phyloP scores from a whole-genome alignment of 805 yeast species.

The Pichia californica region DNA sequence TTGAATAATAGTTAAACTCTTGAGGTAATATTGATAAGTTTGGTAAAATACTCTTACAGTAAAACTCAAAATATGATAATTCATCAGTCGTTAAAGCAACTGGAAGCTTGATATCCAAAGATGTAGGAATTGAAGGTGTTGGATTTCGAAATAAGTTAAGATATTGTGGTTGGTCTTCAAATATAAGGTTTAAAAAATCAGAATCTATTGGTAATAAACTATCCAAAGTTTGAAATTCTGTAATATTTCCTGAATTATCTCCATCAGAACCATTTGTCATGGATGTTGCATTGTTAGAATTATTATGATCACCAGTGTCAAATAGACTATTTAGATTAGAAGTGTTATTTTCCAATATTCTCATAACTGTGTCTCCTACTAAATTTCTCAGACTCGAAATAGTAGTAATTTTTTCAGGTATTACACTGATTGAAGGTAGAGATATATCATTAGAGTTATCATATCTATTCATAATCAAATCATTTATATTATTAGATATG shows the following conservation, averaged over 20 bases:
- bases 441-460: too few species aligned
- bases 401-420: conserved; percentile 2
- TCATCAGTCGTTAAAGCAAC: conserved; percentile 15
- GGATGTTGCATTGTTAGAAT: too few species aligned
- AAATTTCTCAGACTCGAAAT: conserved; percentile 9
- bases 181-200: conserved; percentile 8
- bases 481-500: too few species aligned
- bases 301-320: background rate
- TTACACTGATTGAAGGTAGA: background rate
- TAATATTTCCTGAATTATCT: background rate
- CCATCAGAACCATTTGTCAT: background rate
- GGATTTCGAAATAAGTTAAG: conserved; percentile 7
- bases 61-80: conserved; percentile 37
- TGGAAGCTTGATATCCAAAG: conserved; percentile 18
- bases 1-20: conserved; percentile 44
- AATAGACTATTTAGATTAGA: conserved; percentile 7
- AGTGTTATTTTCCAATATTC: conserved; percentile 10
- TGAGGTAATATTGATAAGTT: conserved; percentile 43
- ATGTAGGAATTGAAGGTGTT: conserved; percentile 6
- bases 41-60: conserved; percentile 38
- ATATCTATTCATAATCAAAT: too few species aligned
- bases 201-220: conserved; percentile 10
- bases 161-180: conserved; percentile 15
- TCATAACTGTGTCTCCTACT: conserved; percentile 14
- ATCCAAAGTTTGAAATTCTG: conserved; percentile 5